Conservation (phyloP, 306 rosid species). For the Acacia crassicarpa region DNA sequence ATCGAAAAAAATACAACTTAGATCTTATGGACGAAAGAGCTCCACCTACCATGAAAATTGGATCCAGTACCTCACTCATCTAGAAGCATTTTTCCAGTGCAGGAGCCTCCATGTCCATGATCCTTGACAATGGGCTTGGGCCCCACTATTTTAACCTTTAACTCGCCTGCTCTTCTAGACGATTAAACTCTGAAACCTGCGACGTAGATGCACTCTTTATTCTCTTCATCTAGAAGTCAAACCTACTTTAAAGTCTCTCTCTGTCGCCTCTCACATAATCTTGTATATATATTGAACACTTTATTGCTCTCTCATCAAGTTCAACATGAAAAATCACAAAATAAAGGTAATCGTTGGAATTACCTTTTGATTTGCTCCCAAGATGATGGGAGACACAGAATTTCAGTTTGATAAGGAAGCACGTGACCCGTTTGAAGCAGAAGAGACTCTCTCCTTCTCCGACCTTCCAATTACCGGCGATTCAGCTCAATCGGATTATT, state of each 20-base stretch:
- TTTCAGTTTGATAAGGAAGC: slow-evolving; percentile 2
- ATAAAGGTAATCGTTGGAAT: background rate
- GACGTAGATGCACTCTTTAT: background rate
- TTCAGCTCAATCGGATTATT: slow-evolving; percentile 44
- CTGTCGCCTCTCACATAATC: background rate
- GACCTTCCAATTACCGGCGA: slow-evolving; percentile 68
- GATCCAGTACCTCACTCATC: background rate
- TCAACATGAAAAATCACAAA: no score
- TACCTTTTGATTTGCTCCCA: background rate
- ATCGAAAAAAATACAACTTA: no score
- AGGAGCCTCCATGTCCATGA: background rate
- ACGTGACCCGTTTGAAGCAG: slow-evolving; percentile 50
- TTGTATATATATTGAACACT: slow-evolving; percentile 14
- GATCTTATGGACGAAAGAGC: no score
- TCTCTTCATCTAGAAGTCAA: slow-evolving; percentile 59
- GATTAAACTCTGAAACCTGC: background rate
- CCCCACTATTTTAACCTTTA: background rate
- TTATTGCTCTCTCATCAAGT: background rate
- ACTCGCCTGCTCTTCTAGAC: slow-evolving; percentile 67
- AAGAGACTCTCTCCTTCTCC: slow-evolving; percentile 65
- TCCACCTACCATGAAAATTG: no score
- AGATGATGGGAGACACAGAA: slow-evolving; percentile 41
- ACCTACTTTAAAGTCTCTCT: slow-evolving; percentile 9
- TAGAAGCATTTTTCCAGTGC: background rate
- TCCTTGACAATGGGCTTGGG: background rate